phyloP scores from a whole-genome alignment of 2,329 filamentous ascomycete genomes.

The Chalaropsis thielavioides region DNA sequence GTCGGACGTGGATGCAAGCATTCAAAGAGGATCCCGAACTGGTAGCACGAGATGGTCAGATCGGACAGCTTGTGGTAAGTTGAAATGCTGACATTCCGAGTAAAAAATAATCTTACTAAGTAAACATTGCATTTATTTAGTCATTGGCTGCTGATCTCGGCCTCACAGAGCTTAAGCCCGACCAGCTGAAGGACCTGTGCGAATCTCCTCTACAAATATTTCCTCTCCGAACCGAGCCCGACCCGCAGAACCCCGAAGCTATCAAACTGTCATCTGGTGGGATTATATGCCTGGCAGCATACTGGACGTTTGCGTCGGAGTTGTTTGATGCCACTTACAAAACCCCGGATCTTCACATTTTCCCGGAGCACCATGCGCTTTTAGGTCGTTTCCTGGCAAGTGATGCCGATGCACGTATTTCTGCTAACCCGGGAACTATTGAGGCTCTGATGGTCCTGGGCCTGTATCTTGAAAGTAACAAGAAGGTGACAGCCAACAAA shows the following conservation, averaged over 20 bases:
- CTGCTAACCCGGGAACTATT: conserved; percentile 37
- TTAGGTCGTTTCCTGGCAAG: conserved; percentile 39
- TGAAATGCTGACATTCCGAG: neutral
- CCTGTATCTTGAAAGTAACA: conserved; percentile 41
- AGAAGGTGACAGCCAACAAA: conserved; percentile 28
- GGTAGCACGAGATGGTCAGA: conserved; percentile 46
- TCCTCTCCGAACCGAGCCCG: conserved; percentile 33
- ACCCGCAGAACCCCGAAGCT: conserved; percentile 33
- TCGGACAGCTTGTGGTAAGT: conserved; percentile 58
- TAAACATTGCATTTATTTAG: conserved; percentile 23
- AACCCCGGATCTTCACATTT: conserved; percentile 39
- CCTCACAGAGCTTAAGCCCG: conserved; percentile 32
- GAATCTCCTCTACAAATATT: conserved; percentile 29
- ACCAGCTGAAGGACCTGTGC: conserved; percentile 34
- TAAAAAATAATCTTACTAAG: neutral
- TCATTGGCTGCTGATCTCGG: conserved; percentile 50
- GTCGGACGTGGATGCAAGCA: conserved; percentile 44
- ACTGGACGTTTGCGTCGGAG: conserved; percentile 47
- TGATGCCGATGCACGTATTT: conserved; percentile 35
- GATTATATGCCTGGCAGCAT: conserved; percentile 43
- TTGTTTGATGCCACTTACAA: conserved; percentile 44
- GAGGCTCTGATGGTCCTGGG: conserved; percentile 47
- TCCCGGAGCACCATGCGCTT: conserved; percentile 44
- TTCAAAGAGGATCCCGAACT: conserved; percentile 51
- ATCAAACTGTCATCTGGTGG: conserved; percentile 46